These are phyloP conservation scores for Hypoxylon sp. DNA, from an alignment of 2,329 filamentous ascomycete species.

Conservation along the genomic window DNA sequence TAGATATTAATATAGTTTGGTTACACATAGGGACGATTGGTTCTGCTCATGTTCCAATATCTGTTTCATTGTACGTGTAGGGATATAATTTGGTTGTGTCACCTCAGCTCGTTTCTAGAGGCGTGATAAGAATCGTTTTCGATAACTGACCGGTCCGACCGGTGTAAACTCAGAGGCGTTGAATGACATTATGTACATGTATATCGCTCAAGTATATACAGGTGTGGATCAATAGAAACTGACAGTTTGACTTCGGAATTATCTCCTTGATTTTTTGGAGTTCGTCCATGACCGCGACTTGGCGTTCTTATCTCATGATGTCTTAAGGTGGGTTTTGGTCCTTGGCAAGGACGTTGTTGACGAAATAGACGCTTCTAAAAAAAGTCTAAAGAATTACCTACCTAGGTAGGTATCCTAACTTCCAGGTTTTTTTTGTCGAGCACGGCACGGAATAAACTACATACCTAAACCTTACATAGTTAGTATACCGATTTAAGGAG, in stretches of 20 bases:
- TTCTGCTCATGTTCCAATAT: background rate
- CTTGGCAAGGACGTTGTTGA: background rate
- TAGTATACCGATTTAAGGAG: too few species aligned
- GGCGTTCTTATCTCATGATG: slow-evolving; percentile 28
- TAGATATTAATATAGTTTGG: slow-evolving; percentile 4
- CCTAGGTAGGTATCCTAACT: too few species aligned
- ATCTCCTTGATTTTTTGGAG: slow-evolving; percentile 8
- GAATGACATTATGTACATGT: too few species aligned
- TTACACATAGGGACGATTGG: slow-evolving; percentile 6
- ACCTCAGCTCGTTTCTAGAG: background rate
- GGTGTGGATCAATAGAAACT: too few species aligned
- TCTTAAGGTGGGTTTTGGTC: slow-evolving; percentile 14
- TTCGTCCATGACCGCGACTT: slow-evolving; percentile 13
- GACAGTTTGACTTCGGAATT: too few species aligned
- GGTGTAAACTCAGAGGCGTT: too few species aligned
- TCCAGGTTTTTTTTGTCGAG: too few species aligned
- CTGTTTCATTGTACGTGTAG: background rate
- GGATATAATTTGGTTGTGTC: slow-evolving; percentile 5
- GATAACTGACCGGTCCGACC: background rate
- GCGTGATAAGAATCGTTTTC: background rate
- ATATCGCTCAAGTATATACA: too few species aligned
- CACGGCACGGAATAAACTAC: too few species aligned
- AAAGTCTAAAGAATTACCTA: too few species aligned
- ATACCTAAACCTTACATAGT: too few species aligned
- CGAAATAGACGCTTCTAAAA: background rate